Evolutionary conservation across 2,329 filamentous ascomycete species (phyloP).

Genomic region (Aspergillus awamori): DNA sequence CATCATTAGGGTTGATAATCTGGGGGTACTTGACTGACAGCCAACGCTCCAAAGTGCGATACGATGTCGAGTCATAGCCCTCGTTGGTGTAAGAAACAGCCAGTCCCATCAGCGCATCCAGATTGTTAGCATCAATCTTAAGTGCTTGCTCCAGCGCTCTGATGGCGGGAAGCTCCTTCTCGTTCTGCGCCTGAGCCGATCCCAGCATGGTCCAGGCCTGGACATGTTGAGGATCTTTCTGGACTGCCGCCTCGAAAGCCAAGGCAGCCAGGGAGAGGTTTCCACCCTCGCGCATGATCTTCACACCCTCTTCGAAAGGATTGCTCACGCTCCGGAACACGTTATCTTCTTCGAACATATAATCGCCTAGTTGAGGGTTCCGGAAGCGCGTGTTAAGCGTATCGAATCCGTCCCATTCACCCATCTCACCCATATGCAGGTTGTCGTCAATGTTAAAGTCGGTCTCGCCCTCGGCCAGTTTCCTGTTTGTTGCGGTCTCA

Average conservation of each 20-base stretch:
- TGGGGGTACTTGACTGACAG: slow-evolving; percentile 91
- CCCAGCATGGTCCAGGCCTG: slow-evolving; percentile 94
- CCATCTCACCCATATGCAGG: slow-evolving; percentile 69
- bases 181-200: slow-evolving; percentile 92
- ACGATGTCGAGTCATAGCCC: slow-evolving; percentile 95
- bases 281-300: slow-evolving; percentile 89
- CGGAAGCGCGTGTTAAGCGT: slow-evolving; percentile 67
- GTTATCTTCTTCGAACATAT: slow-evolving; percentile 94
- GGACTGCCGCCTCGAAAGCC: slow-evolving; percentile 93
- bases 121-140: slow-evolving; percentile 82
- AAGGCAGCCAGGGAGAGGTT: slow-evolving; percentile 91
- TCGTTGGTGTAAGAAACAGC: slow-evolving; percentile 98
- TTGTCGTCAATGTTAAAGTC: slow-evolving; percentile 51
- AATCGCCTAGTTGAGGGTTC: slow-evolving; percentile 82
- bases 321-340: slow-evolving; percentile 78
- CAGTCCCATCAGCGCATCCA: slow-evolving; percentile 89
- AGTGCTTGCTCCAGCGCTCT: slow-evolving; percentile 88
- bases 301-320: slow-evolving; percentile 89
- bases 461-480: slow-evolving; percentile 69
- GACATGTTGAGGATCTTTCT: slow-evolving; percentile 83
- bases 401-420: slow-evolving; percentile 80
- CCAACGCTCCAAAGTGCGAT: slow-evolving; percentile 95
- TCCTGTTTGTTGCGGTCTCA: slow-evolving; percentile 49
- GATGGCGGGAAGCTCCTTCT: slow-evolving; percentile 96
- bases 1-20: slow-evolving; percentile 71